These are phyloP conservation scores for Raffaelea ambrosiae DNA, from an alignment of 2,329 filamentous ascomycete species.

Conservation along the genomic window DNA sequence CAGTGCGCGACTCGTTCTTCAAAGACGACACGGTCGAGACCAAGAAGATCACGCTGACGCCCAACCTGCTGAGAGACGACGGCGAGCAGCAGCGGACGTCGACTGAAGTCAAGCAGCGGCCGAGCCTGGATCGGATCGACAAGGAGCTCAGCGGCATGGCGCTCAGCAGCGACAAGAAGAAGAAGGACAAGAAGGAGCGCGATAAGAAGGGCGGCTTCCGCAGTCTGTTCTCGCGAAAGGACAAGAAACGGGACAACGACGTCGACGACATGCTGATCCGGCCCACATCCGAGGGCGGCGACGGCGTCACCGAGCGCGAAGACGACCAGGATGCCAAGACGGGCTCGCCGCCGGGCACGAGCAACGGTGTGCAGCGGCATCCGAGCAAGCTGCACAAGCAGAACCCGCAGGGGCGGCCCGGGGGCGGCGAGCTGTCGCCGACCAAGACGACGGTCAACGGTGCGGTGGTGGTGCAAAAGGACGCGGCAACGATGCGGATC, in stretches of 20 bases:
- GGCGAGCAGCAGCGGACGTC: conserved; percentile 41
- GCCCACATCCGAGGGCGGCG: conserved; percentile 44
- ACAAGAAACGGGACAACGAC: conserved; percentile 47
- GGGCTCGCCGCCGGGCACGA: conserved; percentile 42
- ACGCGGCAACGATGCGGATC: conserved; percentile 42
- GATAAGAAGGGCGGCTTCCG: conserved; percentile 50
- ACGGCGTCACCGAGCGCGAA: conserved; percentile 16
- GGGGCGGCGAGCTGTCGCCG: conserved; percentile 33
- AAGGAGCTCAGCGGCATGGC: conserved; percentile 35
- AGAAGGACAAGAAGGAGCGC: conserved; percentile 66
- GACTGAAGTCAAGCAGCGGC: conserved; percentile 50
- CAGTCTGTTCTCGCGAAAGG: conserved; percentile 54
- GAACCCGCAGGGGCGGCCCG: background rate
- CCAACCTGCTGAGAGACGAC: conserved; percentile 83
- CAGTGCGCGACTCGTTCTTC: conserved; percentile 90
- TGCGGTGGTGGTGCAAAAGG: background rate
- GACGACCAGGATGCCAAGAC: conserved; percentile 26
- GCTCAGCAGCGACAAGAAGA: conserved; percentile 51
- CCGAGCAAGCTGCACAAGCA: conserved; percentile 51
- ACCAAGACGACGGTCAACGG: conserved; percentile 26
- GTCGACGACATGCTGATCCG: conserved; percentile 55
- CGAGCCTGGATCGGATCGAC: conserved; percentile 66
- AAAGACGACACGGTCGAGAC: conserved; percentile 93
- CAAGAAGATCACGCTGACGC: conserved; percentile 93
- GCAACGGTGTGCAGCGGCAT: conserved; percentile 39